Conservation (phyloP, 345 rosid species). For the Reutealis trisperma region DNA sequence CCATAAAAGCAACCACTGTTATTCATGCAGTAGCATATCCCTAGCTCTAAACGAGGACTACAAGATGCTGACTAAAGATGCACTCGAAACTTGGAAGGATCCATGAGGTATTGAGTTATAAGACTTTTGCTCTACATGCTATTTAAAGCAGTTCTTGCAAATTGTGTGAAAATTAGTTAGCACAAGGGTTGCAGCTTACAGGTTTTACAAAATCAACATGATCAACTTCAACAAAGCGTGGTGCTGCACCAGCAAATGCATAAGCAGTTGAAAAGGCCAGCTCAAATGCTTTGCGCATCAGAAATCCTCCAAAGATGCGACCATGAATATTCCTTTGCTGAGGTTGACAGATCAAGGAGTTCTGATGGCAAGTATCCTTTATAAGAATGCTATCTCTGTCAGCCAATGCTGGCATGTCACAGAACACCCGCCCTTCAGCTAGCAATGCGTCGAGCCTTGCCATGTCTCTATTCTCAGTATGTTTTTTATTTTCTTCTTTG, state of each 20-base stretch:
- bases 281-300: slow-evolving; percentile 87
- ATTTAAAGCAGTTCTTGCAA: not conserved
- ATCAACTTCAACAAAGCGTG: slow-evolving; percentile 78
- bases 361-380: slow-evolving; percentile 58
- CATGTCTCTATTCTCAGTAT: slow-evolving; percentile 34
- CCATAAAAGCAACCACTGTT: not conserved
- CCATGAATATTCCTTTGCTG: slow-evolving; percentile 89
- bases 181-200: slow-evolving; percentile 44
- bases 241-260: slow-evolving; percentile 82
- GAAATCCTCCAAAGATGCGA: slow-evolving; percentile 82
- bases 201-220: slow-evolving; percentile 86
- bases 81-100: not conserved
- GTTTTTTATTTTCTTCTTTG: slow-evolving; percentile 41
- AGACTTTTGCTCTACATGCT: not conserved
- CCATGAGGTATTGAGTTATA: not conserved
- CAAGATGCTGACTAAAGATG: not conserved
- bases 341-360: slow-evolving; percentile 82
- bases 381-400: slow-evolving; percentile 88
- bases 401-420: slow-evolving; percentile 93
- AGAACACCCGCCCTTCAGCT: slow-evolving; percentile 77
- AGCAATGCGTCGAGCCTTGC: slow-evolving; percentile 60
- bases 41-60: not conserved
- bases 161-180: not conserved
- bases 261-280: slow-evolving; percentile 83
- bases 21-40: not conserved